These are phyloP conservation scores for Sphaerulina vaccinii DNA, from an alignment of 2,329 filamentous ascomycete species.

Conservation along the genomic window DNA sequence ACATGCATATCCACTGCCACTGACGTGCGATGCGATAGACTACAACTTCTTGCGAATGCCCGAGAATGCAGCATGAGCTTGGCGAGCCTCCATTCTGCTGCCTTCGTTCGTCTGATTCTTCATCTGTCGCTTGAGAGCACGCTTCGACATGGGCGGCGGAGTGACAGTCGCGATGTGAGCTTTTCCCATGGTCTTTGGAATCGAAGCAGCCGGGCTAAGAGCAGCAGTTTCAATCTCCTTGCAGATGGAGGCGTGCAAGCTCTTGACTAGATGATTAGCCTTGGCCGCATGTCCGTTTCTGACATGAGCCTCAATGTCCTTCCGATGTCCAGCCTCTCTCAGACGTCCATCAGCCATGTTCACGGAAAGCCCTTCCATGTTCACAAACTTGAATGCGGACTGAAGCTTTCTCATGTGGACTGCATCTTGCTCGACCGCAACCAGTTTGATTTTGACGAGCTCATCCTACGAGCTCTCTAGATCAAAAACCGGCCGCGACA, in stretches of 20 bases:
- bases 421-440: neutral
- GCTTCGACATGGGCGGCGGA: too few species aligned
- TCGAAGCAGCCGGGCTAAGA: too few species aligned
- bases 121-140: too few species aligned
- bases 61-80: neutral
- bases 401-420: neutral
- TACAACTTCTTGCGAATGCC: neutral
- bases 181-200: too few species aligned
- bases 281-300: neutral
- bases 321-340: neutral
- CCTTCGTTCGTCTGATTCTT: too few species aligned
- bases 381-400: neutral
- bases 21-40: neutral
- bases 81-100: too few species aligned
- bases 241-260: neutral
- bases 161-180: too few species aligned
- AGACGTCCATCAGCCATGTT: neutral
- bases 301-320: neutral
- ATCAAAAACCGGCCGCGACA: constrained; percentile 6
- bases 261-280: neutral
- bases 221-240: too few species aligned
- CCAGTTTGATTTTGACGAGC: neutral
- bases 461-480: constrained; percentile 1
- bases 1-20: neutral
- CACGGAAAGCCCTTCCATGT: neutral